Conservation (phyloP, 305 asterid species). For the Fraxinus ornus region DNA sequence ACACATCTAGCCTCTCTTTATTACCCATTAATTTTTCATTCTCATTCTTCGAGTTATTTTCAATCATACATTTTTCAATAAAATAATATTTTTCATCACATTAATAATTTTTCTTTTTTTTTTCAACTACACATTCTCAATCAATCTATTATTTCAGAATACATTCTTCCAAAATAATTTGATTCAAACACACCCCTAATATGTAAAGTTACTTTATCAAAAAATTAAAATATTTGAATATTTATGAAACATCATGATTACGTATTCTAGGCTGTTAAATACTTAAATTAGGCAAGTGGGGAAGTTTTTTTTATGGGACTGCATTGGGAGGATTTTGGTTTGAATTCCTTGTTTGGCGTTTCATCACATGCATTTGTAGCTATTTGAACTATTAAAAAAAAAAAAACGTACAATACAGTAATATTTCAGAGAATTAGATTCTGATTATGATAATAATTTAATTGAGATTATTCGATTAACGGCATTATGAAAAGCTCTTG, state of each 20-base stretch:
- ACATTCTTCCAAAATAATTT: too few species aligned
- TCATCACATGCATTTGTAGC: conserved; percentile 34
- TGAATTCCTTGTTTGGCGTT: conserved; percentile 27
- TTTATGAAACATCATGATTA: conserved; percentile 22
- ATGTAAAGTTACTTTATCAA: not conserved
- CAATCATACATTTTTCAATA: too few species aligned
- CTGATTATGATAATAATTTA: not conserved
- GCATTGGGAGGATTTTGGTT: not conserved
- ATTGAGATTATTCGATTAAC: not conserved
- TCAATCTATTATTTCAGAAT: too few species aligned
- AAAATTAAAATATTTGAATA: not conserved
- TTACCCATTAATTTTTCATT: too few species aligned
- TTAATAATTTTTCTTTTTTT: too few species aligned
- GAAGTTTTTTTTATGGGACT: conserved; percentile 10
- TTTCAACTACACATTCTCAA: too few species aligned
- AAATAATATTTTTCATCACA: too few species aligned
- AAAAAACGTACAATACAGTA: not conserved
- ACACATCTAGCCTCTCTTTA: not conserved
- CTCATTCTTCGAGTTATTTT: too few species aligned
- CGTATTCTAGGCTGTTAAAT: conserved; percentile 10
- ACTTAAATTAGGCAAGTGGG: conserved; percentile 23
- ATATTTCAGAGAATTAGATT: conserved; percentile 12
- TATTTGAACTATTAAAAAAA: not conserved
- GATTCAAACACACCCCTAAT: too few species aligned
- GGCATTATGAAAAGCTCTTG: conserved; percentile 28